Evolutionary conservation across 306 rosid genomes (phyloP).

Genomic region (Castanea sativa): DNA sequence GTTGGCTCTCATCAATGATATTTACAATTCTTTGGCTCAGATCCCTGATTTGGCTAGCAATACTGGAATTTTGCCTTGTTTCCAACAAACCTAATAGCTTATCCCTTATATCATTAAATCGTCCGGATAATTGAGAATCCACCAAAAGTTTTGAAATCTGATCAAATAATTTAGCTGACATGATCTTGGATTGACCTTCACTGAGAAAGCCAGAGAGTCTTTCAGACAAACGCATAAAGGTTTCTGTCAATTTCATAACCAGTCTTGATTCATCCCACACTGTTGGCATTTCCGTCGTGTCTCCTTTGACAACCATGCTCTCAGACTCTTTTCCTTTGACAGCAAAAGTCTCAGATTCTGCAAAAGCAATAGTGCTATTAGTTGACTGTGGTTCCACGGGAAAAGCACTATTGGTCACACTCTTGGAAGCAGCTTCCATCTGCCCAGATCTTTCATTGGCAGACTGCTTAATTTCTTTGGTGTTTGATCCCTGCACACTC

Average conservation of each 20-base stretch:
- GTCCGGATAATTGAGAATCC: constrained; percentile 72
- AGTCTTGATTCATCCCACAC: constrained; percentile 77
- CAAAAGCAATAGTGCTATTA: constrained; percentile 27
- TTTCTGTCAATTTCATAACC: constrained; percentile 66
- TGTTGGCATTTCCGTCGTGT: constrained; percentile 41
- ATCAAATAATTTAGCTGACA: constrained; percentile 74
- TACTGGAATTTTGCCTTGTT: constrained; percentile 58
- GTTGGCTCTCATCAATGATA: constrained; percentile 87
- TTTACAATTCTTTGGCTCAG: constrained; percentile 81
- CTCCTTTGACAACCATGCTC: constrained; percentile 32
- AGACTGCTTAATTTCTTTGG: constrained; percentile 56
- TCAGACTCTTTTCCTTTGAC: constrained; percentile 39
- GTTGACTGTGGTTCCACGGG: constrained; percentile 41
- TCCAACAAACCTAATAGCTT: constrained; percentile 69
- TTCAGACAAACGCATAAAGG: constrained; percentile 70
- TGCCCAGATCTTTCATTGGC: constrained; percentile 58
- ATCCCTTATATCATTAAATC: constrained; percentile 65
- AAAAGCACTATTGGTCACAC: constrained; percentile 43
- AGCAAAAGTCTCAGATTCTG: constrained; percentile 39
- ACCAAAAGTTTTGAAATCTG: constrained; percentile 79
- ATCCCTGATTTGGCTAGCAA: constrained; percentile 74
- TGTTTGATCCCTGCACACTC: constrained; percentile 56
- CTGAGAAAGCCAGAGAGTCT: constrained; percentile 83
- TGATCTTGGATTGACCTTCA: constrained; percentile 74
- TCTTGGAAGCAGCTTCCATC: constrained; percentile 67